Percentiles rank a stretch among this genome's conserved stretches.
phyloP scores from a whole-genome alignment of 2,329 filamentous ascomycete species.

The Pseudogymnoascus pannorum region DNA sequence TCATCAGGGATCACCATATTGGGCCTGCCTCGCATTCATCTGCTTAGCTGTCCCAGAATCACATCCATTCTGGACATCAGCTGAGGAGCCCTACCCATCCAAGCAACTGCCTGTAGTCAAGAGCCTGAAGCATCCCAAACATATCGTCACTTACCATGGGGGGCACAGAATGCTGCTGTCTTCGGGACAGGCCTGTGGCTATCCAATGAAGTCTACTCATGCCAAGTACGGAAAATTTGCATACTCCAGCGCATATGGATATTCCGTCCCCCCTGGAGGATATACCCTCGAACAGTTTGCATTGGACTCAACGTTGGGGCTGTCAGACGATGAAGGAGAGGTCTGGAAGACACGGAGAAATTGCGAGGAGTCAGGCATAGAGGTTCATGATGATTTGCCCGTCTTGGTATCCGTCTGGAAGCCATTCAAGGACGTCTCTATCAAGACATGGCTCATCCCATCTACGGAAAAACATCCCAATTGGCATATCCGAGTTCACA shows the following conservation, averaged over 20 bases:
- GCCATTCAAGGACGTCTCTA: conserved; percentile 60
- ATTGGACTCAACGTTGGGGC: conserved; percentile 65
- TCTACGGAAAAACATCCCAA: conserved; percentile 50
- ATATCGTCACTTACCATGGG: conserved; percentile 65
- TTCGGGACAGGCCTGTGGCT: conserved; percentile 73
- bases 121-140: conserved; percentile 58
- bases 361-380: conserved; percentile 56
- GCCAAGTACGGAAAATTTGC: conserved; percentile 76
- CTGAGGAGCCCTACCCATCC: conserved; percentile 54
- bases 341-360: conserved; percentile 70
- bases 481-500: conserved; percentile 64
- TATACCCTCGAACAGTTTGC: conserved; percentile 73
- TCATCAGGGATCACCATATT: conserved; percentile 42
- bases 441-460: conserved; percentile 59
- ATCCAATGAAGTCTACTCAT: conserved; percentile 73
- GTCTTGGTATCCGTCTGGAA: conserved; percentile 64
- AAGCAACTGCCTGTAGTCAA: conserved; percentile 51
- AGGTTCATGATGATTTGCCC: conserved; percentile 45
- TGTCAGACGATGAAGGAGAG: conserved; percentile 71
- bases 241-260: conserved; percentile 68
- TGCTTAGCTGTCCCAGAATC: conserved; percentile 60
- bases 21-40: conserved; percentile 73
- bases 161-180: conserved; percentile 69
- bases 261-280: conserved; percentile 68
- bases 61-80: conserved; percentile 68